Base-by-base conservation (phyloP, 768 basidiomycete species). In the Boletus rubroflammeus region DNA sequence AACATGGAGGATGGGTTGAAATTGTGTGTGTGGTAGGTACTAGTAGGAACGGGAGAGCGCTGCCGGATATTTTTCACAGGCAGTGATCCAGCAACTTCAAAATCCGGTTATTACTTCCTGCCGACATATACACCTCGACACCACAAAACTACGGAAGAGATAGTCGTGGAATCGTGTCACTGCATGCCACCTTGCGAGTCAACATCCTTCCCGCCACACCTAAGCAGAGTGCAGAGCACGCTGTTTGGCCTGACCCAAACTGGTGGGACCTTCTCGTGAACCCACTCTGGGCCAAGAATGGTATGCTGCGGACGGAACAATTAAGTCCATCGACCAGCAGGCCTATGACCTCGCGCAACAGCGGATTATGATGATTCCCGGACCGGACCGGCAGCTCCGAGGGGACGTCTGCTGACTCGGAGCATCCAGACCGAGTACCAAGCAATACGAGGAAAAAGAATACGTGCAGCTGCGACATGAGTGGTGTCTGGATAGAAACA, bases 241-340 rank as follows among this genome's bases (percentile, higher is more conserved):
- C 36, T 10, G 7, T 38, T 32, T n/a, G 36, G 36, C n/a, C 9
- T 19, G 36, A 38, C 19, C 36, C n/a, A 19, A 38, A 19, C 32
- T 32, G 14, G 14, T 15, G 83, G 78, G 86, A 36, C 10, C n/a
- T 19, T 38, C 9, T 19, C 36, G 19, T 38, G 9, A 11, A 34
- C 32, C 14, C 31, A 32, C 14, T 5, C 32, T 15, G 14, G 32
- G 0, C 87, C 87, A 46, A 74, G 67, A 26, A 83, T 60, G n/a
- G 75, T 76, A 42, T 81, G 76, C 38, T 73, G 70, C 1, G 80
- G 76, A 64, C 84, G 72, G 68, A 77, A 85, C 64, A 81, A 81
- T 40, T 78, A 78, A 7, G 82, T 84, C 83, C 84, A 84, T 32
- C 72, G 72, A 17, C 83, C 84, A 7, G 76, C 76, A 23, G 82